Evolutionary conservation across 805 yeast species (phyloP).

Genomic region (Hanseniaspora taiwanica): DNA sequence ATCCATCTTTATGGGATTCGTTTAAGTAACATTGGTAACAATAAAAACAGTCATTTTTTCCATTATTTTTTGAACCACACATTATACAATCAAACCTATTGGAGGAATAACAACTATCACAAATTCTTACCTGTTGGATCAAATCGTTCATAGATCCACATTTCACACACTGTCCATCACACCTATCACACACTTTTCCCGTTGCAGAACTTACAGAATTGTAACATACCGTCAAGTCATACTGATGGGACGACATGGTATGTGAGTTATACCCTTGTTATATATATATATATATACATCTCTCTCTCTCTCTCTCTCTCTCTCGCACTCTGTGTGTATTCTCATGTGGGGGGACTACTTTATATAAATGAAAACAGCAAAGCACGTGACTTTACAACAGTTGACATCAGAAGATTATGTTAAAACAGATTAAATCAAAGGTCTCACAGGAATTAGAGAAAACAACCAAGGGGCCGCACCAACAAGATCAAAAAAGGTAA

Average conservation of each 20-base stretch:
- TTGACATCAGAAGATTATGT: too few species aligned
- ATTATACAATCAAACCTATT: conserved; percentile 55
- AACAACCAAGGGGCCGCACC: too few species aligned
- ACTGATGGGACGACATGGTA: conserved; percentile 92
- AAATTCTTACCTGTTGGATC: conserved; percentile 49
- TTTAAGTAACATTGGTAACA: conserved; percentile 72
- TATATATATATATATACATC: too few species aligned
- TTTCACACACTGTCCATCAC: conserved; percentile 85
- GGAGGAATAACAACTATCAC: conserved; percentile 77
- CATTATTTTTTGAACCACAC: conserved; percentile 44
- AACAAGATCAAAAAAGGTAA: too few species aligned
- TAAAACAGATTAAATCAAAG: too few species aligned
- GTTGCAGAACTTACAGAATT: conserved; percentile 66
- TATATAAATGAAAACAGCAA: too few species aligned
- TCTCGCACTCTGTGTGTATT: too few species aligned
- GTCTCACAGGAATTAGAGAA: too few species aligned
- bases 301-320: too few species aligned
- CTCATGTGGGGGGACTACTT: too few species aligned
- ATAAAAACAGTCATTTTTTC: conserved; percentile 61
- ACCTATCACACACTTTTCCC: conserved; percentile 67
- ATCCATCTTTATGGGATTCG: conserved; percentile 83
- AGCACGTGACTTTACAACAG: too few species aligned
- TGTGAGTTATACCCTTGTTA: too few species aligned
- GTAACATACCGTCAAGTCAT: conserved; percentile 71
- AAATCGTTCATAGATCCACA: conserved; percentile 82